Conservation (phyloP, 139 green algal genomes). For the Auxenochlorella protothecoides region DNA sequence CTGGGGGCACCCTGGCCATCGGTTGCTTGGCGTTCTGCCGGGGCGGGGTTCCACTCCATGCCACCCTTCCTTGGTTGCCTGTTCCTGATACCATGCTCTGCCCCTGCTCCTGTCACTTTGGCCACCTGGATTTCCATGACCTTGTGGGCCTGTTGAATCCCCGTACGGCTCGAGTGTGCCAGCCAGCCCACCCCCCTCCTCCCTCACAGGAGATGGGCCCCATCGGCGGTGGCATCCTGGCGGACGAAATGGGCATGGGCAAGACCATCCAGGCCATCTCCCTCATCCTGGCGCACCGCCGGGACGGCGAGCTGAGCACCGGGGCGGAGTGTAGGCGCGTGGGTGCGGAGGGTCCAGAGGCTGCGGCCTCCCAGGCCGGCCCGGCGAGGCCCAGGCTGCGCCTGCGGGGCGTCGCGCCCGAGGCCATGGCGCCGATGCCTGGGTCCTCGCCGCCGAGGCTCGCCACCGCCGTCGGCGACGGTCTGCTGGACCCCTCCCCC, state of each 20-base stretch:
- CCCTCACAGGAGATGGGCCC: constrained; percentile 39
- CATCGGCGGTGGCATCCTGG: constrained; percentile 74
- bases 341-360: neutral
- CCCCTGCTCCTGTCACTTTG: neutral
- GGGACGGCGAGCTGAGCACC: constrained; percentile 19
- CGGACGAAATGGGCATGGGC: constrained; percentile 88
- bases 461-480: neutral
- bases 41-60: neutral
- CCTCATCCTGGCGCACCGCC: constrained; percentile 58
- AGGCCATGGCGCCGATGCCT: neutral
- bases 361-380: neutral
- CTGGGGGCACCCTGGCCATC: too few species aligned
- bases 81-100: neutral
- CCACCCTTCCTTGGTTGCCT: neutral
- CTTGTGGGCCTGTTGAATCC: too few species aligned
- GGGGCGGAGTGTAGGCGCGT: neutral
- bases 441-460: neutral
- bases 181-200: neutral
- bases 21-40: neutral
- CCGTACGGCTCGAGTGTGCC: neutral
- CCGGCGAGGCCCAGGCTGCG: constrained; percentile 7
- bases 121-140: too few species aligned
- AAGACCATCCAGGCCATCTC: constrained; percentile 80
- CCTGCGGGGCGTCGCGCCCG: neutral
- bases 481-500: neutral